Base-by-base conservation (phyloP, 345 rosid genomes). In the Lepidium africanum region DNA sequence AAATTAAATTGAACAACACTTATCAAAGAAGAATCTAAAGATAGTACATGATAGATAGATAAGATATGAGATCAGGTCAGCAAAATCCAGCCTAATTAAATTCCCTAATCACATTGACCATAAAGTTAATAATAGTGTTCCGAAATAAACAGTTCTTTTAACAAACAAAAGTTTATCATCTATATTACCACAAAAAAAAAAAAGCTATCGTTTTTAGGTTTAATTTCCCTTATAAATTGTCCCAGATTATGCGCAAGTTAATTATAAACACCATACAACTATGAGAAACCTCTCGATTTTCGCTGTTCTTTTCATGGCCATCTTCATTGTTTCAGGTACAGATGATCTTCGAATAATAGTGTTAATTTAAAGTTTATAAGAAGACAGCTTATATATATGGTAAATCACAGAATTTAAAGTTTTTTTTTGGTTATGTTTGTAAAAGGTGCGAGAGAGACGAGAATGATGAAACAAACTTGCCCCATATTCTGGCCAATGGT, bases 381-480 rank as follows among this genome's bases (percentile, higher is more conserved):
- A 53, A 53, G 23, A 32, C 4, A 53, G 5, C 14, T 32, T 59
- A 21, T 21, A 5, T 39, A 11, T 19, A 51, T 13, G 21, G 17
- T 27, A 27, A 4, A 2, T 19, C 25, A 51, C 12, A 60, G 17
- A 39, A 10, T 10, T 19, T 1, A 40, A 9, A 41, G 1, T 13
- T n/a, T 36, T 47, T 5, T 2, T 10, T n/a, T n/a, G n/a, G 0
- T 9, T 7, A 7, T 10, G 4, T 39, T 32, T 39, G 7, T 33
- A 10, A 5, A n/a, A 73, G 72, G 61, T 49, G 77, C 67, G 15
- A 73, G 77, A 58, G 77, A 73, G 46, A 15, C n/a, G 40, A 58
- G 61, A 64, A 56, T 64, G 65, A 63, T 49, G 71, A 1, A 13
- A n/a, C 39, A 50, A 32, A 19, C 12, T 0, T 65, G 47, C 40